phyloP scores from a whole-genome alignment of 2,329 filamentous ascomycete species.

The Penicillium paneum region DNA sequence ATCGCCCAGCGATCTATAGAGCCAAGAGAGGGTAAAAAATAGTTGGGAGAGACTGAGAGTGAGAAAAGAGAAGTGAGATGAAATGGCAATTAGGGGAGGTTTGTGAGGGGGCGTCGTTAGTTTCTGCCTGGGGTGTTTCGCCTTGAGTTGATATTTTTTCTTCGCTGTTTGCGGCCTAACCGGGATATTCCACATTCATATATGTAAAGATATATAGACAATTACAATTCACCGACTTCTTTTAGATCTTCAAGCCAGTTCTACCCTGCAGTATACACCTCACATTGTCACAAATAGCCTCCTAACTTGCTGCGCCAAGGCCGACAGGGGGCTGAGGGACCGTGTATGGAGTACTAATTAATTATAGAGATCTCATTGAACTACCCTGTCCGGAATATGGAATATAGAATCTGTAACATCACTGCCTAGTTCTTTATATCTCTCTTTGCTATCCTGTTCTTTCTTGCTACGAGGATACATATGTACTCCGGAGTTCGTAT shows the following conservation, averaged over 20 bases:
- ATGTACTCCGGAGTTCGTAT: too few relatives aligned
- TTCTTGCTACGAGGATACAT: neutral
- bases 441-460: neutral
- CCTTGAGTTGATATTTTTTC: neutral
- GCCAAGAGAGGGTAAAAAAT: constrained; percentile 2
- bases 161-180: constrained; percentile 4
- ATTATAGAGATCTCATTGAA: neutral
- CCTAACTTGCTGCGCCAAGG: constrained; percentile 5
- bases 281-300: constrained; percentile 1
- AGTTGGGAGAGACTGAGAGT: constrained; percentile 5
- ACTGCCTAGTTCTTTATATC: neutral
- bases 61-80: neutral
- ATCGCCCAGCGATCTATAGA: constrained; percentile 30
- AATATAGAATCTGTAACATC: neutral
- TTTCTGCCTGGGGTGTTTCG: constrained; percentile 11
- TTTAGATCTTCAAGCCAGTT: neutral
- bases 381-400: too few relatives aligned
- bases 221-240: neutral
- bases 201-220: neutral
- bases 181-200: neutral
- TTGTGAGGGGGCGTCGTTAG: constrained; percentile 2
- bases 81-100: constrained; percentile 1
- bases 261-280: neutral
- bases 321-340: neutral
- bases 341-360: neutral